Evolutionary conservation across 2,329 filamentous ascomycete species (phyloP), one percentile per base, ranked within the genome.

Genomic region (Rhytidhysteron rufulum): DNA sequence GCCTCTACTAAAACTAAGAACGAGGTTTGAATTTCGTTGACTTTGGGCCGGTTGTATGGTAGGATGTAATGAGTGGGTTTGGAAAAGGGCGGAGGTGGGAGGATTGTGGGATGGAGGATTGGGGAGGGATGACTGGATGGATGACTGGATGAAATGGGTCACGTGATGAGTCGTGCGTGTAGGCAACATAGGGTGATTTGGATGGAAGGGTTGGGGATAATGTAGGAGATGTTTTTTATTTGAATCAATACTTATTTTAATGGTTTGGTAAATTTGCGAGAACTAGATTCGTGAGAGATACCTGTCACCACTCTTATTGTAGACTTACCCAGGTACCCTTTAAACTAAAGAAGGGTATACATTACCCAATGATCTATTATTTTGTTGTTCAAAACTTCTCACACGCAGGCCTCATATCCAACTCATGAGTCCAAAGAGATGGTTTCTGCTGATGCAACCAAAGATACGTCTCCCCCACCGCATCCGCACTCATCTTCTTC

Each of bases 401-500:
- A 41, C 67, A 68, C 17, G 71, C 70, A 31, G 71, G 71, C 36
- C 71, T 63, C 62, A 77, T 65, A 50, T 77, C 73, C 27, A 77
- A 50, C 54, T 77, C 73, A 57, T 75, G 71, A 4, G 70, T 73
- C 72, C 71, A 77, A 32, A 76, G 45, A 34, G 69, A 71, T n/a
- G 70, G 70, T 42, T 64, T 62, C 51, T 74, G 72, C 47, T 73
- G 58, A 44, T 65, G 58, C 47, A 77, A 58, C 66, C 69, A 78
- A 7, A 79, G 49, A 56, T 80, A 79, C 3, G 73, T 73, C 58
- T 74, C 72, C 2, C 77, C 77, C 4, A 81, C 75, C 19, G 73
- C 75, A 54, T 80, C 75, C 0, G 75, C 75, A 37, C 73, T 73
- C 65, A 80, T 81, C 42, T 71, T 74, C 66, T 76, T 77, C 3